A percentile compares a stretch with the other conserved stretches of the same genome.
These are phyloP conservation scores for Mortierella hygrophila DNA, from an alignment of 192 early-diverging fungal species.

Conservation along the genomic window DNA sequence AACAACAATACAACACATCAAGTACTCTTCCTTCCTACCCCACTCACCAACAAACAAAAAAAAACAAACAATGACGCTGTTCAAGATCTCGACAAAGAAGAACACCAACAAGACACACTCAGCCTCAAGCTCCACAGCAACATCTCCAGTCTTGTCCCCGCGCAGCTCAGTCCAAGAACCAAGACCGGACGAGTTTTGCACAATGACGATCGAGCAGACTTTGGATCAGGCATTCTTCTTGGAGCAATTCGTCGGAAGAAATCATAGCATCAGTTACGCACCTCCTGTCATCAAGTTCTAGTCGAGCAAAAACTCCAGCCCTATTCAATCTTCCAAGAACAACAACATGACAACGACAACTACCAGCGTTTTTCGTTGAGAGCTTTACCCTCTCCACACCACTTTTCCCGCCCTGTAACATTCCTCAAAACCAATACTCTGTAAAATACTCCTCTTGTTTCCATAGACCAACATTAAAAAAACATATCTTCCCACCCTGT, in stretches of 20 bases:
- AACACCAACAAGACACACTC: constrained; percentile 18
- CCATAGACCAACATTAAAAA: neutral
- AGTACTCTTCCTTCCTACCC: neutral
- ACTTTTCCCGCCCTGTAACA: neutral
- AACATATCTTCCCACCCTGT: neutral
- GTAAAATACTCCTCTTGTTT: neutral
- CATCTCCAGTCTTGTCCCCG: neutral
- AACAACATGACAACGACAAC: too few species aligned
- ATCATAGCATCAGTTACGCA: neutral
- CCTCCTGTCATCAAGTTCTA: too few species aligned
- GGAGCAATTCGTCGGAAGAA: neutral
- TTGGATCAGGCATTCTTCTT: neutral
- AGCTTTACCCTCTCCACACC: too few species aligned
- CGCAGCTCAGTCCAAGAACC: constrained; percentile 18
- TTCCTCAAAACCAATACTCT: neutral
- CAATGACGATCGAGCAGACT: constrained; percentile 24
- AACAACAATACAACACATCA: neutral
- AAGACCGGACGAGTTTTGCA: neutral
- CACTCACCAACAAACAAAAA: neutral
- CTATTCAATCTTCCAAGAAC: too few species aligned
- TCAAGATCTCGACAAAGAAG: constrained; percentile 9
- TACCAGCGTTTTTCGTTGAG: too few species aligned
- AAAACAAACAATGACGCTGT: neutral
- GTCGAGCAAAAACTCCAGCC: too few species aligned
- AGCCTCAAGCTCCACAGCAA: neutral